Evolutionary conservation across 495 filamentous ascomycete species (phyloP).

Genomic region (Hypomontagnella monticulosa): DNA sequence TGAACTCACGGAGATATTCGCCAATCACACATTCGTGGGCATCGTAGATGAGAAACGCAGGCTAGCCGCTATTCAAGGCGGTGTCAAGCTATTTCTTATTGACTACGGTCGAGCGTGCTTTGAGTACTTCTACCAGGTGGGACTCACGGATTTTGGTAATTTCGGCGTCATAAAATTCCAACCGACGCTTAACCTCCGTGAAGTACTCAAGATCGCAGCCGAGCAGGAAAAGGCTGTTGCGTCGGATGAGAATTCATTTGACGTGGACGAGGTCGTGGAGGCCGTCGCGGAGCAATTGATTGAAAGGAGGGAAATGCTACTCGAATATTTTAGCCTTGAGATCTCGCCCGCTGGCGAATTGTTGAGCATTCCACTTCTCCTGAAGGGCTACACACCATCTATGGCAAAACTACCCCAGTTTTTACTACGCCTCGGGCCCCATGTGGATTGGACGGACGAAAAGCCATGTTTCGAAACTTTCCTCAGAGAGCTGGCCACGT

Average conservation of each 20-base stretch:
- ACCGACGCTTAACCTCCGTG: slow-evolving; percentile 74
- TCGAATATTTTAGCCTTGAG: slow-evolving; percentile 90
- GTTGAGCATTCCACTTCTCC: slow-evolving; percentile 78
- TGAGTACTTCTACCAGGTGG: slow-evolving; percentile 97
- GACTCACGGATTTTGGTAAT: slow-evolving; percentile 95
- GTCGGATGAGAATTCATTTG: slow-evolving; percentile 63
- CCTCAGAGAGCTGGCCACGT: slow-evolving; percentile 85
- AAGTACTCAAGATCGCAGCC: slow-evolving; percentile 77
- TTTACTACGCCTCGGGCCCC: slow-evolving; percentile 85
- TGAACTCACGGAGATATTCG: slow-evolving; percentile 87
- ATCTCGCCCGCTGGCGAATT: slow-evolving; percentile 82
- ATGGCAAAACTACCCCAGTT: slow-evolving; percentile 90
- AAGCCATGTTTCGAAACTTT: slow-evolving; percentile 88
- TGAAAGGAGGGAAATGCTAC: slow-evolving; percentile 82
- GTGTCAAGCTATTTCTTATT: slow-evolving; percentile 90
- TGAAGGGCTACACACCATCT: slow-evolving; percentile 88
- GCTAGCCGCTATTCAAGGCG: slow-evolving; percentile 90
- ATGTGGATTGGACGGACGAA: slow-evolving; percentile 87
- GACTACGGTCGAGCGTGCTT: slow-evolving; percentile 90
- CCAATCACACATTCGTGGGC: slow-evolving; percentile 92
- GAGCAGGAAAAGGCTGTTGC: slow-evolving; percentile 67
- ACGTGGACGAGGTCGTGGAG: slow-evolving; percentile 72
- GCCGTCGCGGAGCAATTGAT: slow-evolving; percentile 70
- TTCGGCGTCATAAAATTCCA: slow-evolving; percentile 86
- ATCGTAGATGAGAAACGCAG: slow-evolving; percentile 88